These are phyloP conservation scores for Penicillium sp. DNA, from an alignment of 2,329 filamentous ascomycete genomes.

Conservation along the genomic window DNA sequence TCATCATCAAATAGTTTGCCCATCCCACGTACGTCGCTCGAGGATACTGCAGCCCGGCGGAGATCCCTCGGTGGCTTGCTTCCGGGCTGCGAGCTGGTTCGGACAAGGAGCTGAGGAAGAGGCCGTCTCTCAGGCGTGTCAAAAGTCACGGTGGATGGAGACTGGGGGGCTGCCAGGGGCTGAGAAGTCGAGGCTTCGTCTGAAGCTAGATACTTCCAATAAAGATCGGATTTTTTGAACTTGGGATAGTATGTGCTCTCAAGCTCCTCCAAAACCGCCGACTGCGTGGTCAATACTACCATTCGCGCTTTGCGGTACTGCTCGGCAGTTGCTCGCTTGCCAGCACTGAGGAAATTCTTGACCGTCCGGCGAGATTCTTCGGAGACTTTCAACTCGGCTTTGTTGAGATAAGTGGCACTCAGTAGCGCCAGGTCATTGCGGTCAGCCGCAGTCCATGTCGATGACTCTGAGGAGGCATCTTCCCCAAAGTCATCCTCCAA, in stretches of 20 bases:
- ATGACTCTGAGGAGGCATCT: constrained; percentile 55
- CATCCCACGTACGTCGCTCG: constrained; percentile 51
- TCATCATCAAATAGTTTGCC: constrained; percentile 42
- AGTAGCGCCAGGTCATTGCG: constrained; percentile 85
- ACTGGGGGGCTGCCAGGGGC: constrained; percentile 14
- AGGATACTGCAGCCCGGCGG: constrained; percentile 55
- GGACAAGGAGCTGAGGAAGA: constrained; percentile 41
- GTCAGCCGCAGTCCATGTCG: constrained; percentile 76
- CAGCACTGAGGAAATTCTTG: constrained; percentile 70
- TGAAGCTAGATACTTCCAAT: constrained; percentile 90
- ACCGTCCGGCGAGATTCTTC: constrained; percentile 64
- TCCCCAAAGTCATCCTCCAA: constrained; percentile 80
- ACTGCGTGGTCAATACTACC: constrained; percentile 76
- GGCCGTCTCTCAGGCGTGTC: constrained; percentile 34
- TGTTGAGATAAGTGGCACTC: constrained; percentile 79
- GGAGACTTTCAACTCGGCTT: constrained; percentile 72
- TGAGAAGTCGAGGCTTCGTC: constrained; percentile 54
- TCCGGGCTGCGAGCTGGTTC: constrained; percentile 45
- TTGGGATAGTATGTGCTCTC: constrained; percentile 70
- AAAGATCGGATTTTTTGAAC: constrained; percentile 90
- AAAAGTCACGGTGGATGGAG: constrained; percentile 13
- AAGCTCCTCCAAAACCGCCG: constrained; percentile 76
- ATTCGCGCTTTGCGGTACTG: constrained; percentile 80
- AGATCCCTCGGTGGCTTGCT: constrained; percentile 46
- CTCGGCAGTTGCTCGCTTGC: constrained; percentile 65